Base-by-base conservation (phyloP, 1,284 basidiomycete species). In the Cryptococcus depauperatus region DNA sequence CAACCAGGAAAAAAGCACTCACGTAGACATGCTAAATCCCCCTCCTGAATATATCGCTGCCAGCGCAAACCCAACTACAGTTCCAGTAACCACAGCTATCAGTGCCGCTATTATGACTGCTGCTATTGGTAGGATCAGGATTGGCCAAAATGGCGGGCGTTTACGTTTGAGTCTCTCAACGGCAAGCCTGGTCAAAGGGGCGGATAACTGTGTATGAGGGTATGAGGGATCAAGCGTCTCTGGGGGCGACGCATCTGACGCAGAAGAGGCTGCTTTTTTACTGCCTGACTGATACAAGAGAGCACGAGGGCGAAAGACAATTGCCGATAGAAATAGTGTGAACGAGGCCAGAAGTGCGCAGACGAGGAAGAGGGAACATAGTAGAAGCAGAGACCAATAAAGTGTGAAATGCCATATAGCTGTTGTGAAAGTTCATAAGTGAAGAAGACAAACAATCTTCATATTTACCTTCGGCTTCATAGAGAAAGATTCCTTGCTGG, bases 351-450 rank as follows among this genome's bases (percentile, higher is more conserved):
- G 81, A 2, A 70, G 49, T 0, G 84, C 84, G 52, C 81, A 82
- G 35, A 83, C 44, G 35, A 83, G 60, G 63, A 84, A 88, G 37
- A 82, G 70, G 1, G 82, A 82, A 2, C 76, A 76, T 64, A 86
- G 79, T 57, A 89, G 80, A 43, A 85, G 74, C 25, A 90, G 68
- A 1, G 79, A 84, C 87, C 87, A 91, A 64, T 83, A 89, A 26
- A 90, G 73, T 8, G 85, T 90, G 70, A 86, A 90, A 23, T 74
- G 75, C 73, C 87, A 90, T 44, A 89, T 73, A 48, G 85, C 86
- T 88, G 52, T 23, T 27, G 9, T 18, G 27, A 10, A 18, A 25
- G 25, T n/a, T 16, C 23, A 6, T 23, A 22, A 10, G 18, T 11
- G 18, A 19, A 19, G 11, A 23, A 5, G 14, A 16, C 22, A 22